Percentiles rank a stretch among this genome's conserved stretches.
These are phyloP conservation scores for Trichophyton verrucosum DNA, from an alignment of 2,329 filamentous ascomycete genomes.

Conservation along the genomic window DNA sequence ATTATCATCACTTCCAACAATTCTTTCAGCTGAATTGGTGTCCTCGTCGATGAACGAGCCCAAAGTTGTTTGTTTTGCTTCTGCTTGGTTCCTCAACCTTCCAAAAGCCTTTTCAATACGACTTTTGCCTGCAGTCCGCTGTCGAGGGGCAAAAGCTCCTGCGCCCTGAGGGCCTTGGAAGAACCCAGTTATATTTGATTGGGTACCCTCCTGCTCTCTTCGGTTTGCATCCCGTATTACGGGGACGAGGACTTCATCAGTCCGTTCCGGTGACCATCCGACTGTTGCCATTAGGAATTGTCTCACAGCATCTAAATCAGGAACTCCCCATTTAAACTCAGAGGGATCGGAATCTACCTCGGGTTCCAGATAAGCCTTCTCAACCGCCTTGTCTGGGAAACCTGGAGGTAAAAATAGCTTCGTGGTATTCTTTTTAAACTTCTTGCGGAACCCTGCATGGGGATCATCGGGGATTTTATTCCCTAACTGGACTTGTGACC, in stretches of 20 bases:
- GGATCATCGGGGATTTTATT: conserved; percentile 45
- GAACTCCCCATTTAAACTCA: conserved; percentile 87
- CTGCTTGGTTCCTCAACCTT: conserved; percentile 48
- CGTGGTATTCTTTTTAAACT: conserved; percentile 70
- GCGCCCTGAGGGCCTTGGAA: conserved; percentile 55
- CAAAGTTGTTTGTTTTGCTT: conserved; percentile 15
- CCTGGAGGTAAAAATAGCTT: conserved; percentile 74
- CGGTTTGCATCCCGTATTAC: conserved; percentile 94
- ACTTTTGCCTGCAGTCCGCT: conserved; percentile 49
- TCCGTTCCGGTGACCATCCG: conserved; percentile 82
- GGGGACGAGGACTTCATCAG: conserved; percentile 88
- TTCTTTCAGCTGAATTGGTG: not conserved
- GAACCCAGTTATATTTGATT: conserved; percentile 89
- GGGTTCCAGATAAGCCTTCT: conserved; percentile 70
- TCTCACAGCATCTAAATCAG: conserved; percentile 74
- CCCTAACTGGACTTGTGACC: conserved; percentile 63
- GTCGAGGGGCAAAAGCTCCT: conserved; percentile 58
- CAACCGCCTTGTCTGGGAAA: conserved; percentile 69
- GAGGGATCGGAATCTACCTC: conserved; percentile 72
- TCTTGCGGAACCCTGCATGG: conserved; percentile 59
- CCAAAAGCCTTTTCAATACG: conserved; percentile 66
- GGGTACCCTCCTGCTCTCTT: conserved; percentile 76
- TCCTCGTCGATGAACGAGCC: not conserved
- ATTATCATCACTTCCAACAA: not conserved
- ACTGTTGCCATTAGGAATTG: conserved; percentile 82